Conservation (phyloP, 495 filamentous ascomycete genomes). For the Podospora pseudocomata region DNA sequence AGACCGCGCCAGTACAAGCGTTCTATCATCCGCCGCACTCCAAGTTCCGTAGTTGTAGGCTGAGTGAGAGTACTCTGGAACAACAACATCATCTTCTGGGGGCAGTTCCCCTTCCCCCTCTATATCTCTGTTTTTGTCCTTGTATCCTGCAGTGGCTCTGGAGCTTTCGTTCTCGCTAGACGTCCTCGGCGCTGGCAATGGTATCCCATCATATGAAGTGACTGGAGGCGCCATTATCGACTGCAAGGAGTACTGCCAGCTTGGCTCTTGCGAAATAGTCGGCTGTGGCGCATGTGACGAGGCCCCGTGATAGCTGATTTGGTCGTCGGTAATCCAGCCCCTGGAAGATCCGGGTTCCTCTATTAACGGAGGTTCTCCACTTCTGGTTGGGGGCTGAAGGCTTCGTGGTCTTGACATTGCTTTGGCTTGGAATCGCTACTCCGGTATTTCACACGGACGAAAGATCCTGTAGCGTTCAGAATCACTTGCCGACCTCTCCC, state of each 20-base stretch:
- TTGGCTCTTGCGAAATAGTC: neutral
- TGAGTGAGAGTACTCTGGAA: conserved; percentile 26
- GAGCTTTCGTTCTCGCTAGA: neutral
- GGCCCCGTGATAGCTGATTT: neutral
- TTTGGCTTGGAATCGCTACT: neutral
- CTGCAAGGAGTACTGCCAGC: neutral
- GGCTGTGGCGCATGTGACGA: neutral
- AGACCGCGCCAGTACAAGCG: conserved; percentile 57
- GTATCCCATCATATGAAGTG: neutral
- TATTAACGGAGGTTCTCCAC: neutral
- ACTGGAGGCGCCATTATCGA: neutral
- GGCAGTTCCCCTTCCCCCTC: neutral
- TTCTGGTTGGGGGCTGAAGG: neutral
- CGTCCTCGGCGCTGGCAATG: neutral
- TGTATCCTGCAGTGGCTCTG: neutral
- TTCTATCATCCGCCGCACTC: conserved; percentile 60
- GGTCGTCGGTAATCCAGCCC: neutral
- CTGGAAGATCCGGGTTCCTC: neutral
- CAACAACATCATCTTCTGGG: neutral
- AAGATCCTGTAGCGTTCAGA: neutral
- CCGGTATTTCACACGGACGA: neutral
- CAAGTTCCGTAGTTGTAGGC: conserved; percentile 54
- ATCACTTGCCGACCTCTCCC: neutral
- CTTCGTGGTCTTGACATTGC: neutral
- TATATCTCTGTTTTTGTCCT: neutral